Conservation (phyloP, 2,329 filamentous ascomycete genomes). For the Chaetomium strumarium region DNA sequence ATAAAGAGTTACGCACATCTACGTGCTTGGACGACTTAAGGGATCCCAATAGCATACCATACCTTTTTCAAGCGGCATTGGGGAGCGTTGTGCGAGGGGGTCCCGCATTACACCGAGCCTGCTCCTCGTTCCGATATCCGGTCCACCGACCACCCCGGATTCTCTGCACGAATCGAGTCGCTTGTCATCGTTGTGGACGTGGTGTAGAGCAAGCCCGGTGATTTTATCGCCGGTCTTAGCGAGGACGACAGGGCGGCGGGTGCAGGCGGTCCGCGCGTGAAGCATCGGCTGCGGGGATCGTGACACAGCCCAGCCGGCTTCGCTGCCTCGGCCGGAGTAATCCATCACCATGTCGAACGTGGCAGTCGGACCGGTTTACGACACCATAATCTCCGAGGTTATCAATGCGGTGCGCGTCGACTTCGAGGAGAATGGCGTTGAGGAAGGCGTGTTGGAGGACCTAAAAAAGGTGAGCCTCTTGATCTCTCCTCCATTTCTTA, state of each 20-base stretch:
- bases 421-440: constrained; percentile 94
- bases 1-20: constrained; percentile 18
- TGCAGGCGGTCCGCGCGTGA: constrained; percentile 2
- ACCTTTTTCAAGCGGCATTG: not conserved
- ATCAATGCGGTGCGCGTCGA: constrained; percentile 88
- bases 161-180: constrained; percentile 3
- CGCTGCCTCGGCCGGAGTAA: constrained; percentile 6
- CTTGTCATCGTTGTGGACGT: not conserved
- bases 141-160: constrained; percentile 5
- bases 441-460: constrained; percentile 79
- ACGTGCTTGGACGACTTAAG: constrained; percentile 11
- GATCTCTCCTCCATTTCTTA: constrained; percentile 13
- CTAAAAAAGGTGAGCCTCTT: constrained; percentile 68
- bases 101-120: constrained; percentile 17
- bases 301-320: constrained; percentile 1
- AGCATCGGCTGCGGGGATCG: constrained; percentile 5
- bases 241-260: not conserved
- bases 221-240: not conserved
- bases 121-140: constrained; percentile 1
- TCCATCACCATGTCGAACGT: constrained; percentile 50
- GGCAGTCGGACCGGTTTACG: constrained; percentile 70
- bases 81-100: constrained; percentile 12
- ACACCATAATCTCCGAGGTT: constrained; percentile 73
- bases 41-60: not conserved
- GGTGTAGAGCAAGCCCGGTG: constrained; percentile 3